Evolutionary conservation across 192 early-diverging fungal species (phyloP), one percentile per base, ranked within the genome.

Genomic region (Backusella tuberculispora): DNA sequence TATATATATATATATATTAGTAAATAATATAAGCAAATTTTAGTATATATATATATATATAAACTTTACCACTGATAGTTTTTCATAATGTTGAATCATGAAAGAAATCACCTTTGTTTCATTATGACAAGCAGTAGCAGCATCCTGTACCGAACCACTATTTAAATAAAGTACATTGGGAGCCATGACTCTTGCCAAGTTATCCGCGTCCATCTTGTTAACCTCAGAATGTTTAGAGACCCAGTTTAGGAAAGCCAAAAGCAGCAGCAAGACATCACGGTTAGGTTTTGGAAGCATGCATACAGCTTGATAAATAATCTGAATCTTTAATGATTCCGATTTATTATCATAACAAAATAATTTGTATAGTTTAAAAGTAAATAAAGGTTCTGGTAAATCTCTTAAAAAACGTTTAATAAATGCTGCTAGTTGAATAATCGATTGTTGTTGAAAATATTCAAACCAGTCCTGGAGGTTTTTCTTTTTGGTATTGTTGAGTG

Each of bases 151-250:
- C 6, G 24, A 29, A 9, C 53, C 41, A 17, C 65, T 66, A 60
- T 87, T 86, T 78, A 92, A 91, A 21, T 91, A 77, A 1, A 77
- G 50, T 17, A 77, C 72, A 44, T 77, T 77, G 9, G 76, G 76
- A n/a, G 76, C 66, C 8, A 77, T 72, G 5, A 77, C 76, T 17
- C 70, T 72, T 14, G 76, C 76, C 37, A 77, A 50, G 21, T 77
- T 77, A n/a, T 73, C 46, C 24, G 45, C 34, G 40, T 73, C 76
- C 76, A 77, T 77, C 19, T 71, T 71, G 64, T 77, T 77, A 19
- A 53, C 63, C 3, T 38, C 45, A 10, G 69, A 56, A 41, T 72
- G 71, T 34, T 24, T 66, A 4, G 76, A 42, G 10, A 71, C 69
- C 76, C 76, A 77, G 34, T 66, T 71, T 43, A 77, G 43, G 24